A percentile compares a stretch with the other conserved stretches of the same genome.
Conservation (phyloP, 2,329 filamentous ascomycete genomes). For the Cercospora zeae-maydis region DNA sequence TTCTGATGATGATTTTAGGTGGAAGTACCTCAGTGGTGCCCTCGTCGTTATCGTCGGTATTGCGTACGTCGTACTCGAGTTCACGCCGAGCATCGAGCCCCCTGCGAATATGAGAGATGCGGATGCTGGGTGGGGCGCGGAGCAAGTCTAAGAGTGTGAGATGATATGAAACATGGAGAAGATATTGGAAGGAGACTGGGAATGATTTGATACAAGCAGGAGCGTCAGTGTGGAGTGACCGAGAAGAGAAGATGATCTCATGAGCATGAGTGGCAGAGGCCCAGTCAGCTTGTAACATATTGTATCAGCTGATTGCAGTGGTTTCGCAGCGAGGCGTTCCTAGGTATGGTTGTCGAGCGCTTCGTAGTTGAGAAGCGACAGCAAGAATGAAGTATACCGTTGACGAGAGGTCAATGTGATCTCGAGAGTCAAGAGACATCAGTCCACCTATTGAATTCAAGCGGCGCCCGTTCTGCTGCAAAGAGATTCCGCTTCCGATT, state of each 20-base stretch:
- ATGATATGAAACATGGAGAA: neutral
- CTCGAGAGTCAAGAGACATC: neutral
- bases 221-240: neutral
- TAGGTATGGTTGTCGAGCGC: neutral
- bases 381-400: neutral
- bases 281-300: slow-evolving; percentile 1
- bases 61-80: slow-evolving; percentile 60
- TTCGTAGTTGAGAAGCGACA: neutral
- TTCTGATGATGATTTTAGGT: neutral
- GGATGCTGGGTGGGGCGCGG: slow-evolving; percentile 52
- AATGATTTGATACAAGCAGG: neutral
- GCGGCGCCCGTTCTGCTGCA: too few species aligned
- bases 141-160: slow-evolving; percentile 46
- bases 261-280: neutral
- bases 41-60: slow-evolving; percentile 76
- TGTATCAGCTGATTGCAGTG: neutral
- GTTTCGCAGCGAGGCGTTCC: neutral
- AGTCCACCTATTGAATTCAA: too few species aligned
- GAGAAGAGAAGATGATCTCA: neutral
- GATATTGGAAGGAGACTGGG: neutral
- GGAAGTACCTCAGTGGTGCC: slow-evolving; percentile 69
- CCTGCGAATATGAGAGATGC: slow-evolving; percentile 55
- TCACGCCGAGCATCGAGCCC: slow-evolving; percentile 51
- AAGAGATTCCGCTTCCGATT: too few species aligned
- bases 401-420: neutral